Conservation (phyloP, 2,329 filamentous ascomycete genomes). For the Mycosphaerella sp. region DNA sequence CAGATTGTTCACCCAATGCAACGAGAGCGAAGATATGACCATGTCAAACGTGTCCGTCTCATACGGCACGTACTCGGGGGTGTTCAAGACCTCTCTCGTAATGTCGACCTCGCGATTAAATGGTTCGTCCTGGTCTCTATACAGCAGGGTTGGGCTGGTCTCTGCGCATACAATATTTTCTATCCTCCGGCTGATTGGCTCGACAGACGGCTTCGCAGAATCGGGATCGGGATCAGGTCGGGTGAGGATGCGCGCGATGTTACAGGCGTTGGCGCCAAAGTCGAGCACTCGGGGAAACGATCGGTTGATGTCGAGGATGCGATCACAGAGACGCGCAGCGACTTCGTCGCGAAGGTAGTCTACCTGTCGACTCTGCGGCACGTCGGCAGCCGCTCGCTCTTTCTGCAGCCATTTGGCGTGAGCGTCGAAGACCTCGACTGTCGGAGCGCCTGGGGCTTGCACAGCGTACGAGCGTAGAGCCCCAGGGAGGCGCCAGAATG, state of each 20-base stretch:
- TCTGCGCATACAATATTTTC: conserved; percentile 73
- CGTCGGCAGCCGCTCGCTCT: conserved; percentile 69
- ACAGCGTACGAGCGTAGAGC: conserved; percentile 56
- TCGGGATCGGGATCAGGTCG: conserved; percentile 56
- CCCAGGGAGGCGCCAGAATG: neutral
- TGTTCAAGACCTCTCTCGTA: conserved; percentile 64
- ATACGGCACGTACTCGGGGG: conserved; percentile 71
- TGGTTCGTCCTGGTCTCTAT: conserved; percentile 67
- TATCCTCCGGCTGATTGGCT: conserved; percentile 65
- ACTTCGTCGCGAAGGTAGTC: conserved; percentile 95
- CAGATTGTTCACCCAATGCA: conserved; percentile 98
- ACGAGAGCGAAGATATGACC: conserved; percentile 76
- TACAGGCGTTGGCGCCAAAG: conserved; percentile 91
- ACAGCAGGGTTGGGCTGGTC: conserved; percentile 67
- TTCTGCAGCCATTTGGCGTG: conserved; percentile 85
- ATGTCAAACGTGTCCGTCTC: conserved; percentile 74
- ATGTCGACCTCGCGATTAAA: conserved; percentile 72
- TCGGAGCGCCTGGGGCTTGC: conserved; percentile 67
- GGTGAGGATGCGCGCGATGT: conserved; percentile 76
- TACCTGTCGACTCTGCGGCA: conserved; percentile 65
- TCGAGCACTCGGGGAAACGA: conserved; percentile 79
- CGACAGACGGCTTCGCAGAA: conserved; percentile 51
- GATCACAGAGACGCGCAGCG: conserved; percentile 73
- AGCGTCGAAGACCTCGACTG: conserved; percentile 86
- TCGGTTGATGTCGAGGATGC: conserved; percentile 88